A percentile compares a stretch with the other conserved stretches of the same genome.
Conservation (phyloP, 2,329 filamentous ascomycete genomes). For the Fusarium foetens region DNA sequence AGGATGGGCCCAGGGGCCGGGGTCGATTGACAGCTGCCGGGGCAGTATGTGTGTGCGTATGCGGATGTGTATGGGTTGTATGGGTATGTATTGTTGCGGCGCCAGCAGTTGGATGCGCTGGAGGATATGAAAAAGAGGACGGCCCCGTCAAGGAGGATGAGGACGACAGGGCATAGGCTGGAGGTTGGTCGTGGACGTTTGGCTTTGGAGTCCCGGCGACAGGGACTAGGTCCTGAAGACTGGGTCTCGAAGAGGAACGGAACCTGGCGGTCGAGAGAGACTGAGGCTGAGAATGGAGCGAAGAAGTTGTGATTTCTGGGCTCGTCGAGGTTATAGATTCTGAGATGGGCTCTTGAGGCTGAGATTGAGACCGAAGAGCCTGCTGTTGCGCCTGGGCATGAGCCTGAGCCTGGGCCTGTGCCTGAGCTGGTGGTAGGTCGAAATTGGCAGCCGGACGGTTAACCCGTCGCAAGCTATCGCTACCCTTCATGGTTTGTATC, state of each 20-base stretch:
- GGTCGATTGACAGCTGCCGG: conserved; percentile 26
- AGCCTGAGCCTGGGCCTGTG: conserved; percentile 15
- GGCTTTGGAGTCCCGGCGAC: conserved; percentile 21
- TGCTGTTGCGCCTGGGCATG: conserved; percentile 15
- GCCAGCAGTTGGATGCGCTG: conserved; percentile 20
- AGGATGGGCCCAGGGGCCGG: conserved; percentile 41
- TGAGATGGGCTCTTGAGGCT: conserved; percentile 20
- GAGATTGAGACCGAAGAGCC: conserved; percentile 28
- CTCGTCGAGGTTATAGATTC: background rate
- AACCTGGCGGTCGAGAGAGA: conserved; percentile 33
- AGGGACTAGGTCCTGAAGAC: conserved; percentile 36
- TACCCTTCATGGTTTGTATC: conserved; percentile 42
- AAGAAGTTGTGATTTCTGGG: conserved; percentile 14
- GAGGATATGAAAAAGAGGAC: conserved; percentile 36
- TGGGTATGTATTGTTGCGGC: conserved; percentile 9
- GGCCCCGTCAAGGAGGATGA: conserved; percentile 32
- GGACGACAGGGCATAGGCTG: conserved; percentile 33
- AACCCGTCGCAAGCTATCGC: conserved; percentile 43
- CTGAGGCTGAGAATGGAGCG: conserved; percentile 12
- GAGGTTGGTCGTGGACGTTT: conserved; percentile 24
- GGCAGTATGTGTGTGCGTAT: conserved; percentile 12
- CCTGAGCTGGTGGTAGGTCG: conserved; percentile 34
- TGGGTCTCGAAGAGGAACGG: conserved; percentile 38
- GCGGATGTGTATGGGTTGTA: conserved; percentile 10
- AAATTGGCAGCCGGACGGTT: conserved; percentile 41